Conservation (phyloP, 192 early-diverging fungal species). For the Podila epicladia region DNA sequence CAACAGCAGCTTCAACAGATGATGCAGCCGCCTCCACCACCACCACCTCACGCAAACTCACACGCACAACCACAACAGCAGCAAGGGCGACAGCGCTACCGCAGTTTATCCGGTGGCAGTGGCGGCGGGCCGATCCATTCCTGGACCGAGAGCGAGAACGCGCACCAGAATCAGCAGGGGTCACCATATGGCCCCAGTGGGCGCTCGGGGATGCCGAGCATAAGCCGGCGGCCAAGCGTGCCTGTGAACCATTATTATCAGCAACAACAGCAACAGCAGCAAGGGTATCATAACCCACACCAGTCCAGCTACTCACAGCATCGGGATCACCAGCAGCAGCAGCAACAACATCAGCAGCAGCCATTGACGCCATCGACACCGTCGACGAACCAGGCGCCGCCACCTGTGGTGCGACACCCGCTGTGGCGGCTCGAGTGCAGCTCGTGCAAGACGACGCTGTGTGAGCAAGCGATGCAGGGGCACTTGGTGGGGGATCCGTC, state of each 20-base stretch:
- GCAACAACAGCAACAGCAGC: constrained; percentile 15
- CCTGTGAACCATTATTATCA: constrained; percentile 27
- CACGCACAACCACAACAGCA: constrained; percentile 1
- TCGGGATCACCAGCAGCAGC: constrained; percentile 1
- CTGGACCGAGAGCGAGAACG: constrained; percentile 18
- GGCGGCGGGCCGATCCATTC: constrained; percentile 3
- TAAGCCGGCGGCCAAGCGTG: constrained; percentile 24
- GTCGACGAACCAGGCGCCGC: constrained; percentile 10
- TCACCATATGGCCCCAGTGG: not conserved
- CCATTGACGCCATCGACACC: constrained; percentile 35
- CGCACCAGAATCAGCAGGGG: constrained; percentile 1
- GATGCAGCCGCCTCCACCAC: constrained; percentile 4
- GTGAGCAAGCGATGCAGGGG: constrained; percentile 45
- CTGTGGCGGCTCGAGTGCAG: constrained; percentile 38
- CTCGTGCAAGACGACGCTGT: constrained; percentile 34
- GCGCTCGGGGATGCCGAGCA: constrained; percentile 4
- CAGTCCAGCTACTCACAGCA: constrained; percentile 34
- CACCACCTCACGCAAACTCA: not conserved
- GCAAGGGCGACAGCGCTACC: constrained; percentile 21
- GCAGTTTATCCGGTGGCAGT: constrained; percentile 19
- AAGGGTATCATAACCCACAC: constrained; percentile 12
- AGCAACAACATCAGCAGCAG: constrained; percentile 9
- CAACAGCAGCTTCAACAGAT: constrained; percentile 14
- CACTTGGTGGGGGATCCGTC: constrained; percentile 41
- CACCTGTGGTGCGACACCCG: constrained; percentile 31